Evolutionary conservation across 78 protist species (phyloP).

Genomic region (Dictyostelium firmibasis): DNA sequence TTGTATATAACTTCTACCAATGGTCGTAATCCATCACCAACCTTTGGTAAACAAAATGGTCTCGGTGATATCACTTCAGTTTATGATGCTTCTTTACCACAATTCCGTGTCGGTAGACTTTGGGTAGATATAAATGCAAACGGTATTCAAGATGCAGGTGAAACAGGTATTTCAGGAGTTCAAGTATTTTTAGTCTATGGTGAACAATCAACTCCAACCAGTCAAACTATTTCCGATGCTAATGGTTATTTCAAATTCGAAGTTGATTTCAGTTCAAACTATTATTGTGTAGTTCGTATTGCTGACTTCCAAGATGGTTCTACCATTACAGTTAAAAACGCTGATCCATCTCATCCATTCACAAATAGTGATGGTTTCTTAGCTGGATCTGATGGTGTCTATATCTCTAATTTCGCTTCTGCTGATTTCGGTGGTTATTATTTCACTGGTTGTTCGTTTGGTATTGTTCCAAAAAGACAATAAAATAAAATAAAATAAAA

Average conservation of each 20-base stretch:
- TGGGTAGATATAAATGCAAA: constrained; percentile 43
- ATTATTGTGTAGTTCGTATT: background rate
- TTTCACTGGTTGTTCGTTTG: constrained; percentile 36
- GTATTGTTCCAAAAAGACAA: constrained; percentile 3
- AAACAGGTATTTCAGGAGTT: constrained; percentile 20
- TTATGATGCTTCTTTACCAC: background rate
- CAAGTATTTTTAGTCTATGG: background rate
- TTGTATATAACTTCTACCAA: background rate
- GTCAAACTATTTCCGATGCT: background rate
- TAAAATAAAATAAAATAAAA: background rate
- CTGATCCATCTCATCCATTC: background rate
- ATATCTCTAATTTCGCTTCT: background rate
- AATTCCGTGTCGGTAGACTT: constrained; percentile 43
- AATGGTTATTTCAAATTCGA: constrained; percentile 25
- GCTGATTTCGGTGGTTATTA: constrained; percentile 6
- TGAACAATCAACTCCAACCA: background rate
- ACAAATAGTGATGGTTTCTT: background rate
- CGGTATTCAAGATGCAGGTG: constrained; percentile 56
- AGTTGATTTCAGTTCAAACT: background rate
- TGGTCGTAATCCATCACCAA: background rate
- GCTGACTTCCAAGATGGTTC: background rate
- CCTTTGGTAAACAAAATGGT: constrained; percentile 55
- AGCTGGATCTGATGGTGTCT: background rate
- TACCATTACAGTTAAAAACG: background rate
- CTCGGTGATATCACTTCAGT: constrained; percentile 46